Evolutionary conservation across 768 basidiomycete genomes (phyloP).

Genomic region (Russula lepida): DNA sequence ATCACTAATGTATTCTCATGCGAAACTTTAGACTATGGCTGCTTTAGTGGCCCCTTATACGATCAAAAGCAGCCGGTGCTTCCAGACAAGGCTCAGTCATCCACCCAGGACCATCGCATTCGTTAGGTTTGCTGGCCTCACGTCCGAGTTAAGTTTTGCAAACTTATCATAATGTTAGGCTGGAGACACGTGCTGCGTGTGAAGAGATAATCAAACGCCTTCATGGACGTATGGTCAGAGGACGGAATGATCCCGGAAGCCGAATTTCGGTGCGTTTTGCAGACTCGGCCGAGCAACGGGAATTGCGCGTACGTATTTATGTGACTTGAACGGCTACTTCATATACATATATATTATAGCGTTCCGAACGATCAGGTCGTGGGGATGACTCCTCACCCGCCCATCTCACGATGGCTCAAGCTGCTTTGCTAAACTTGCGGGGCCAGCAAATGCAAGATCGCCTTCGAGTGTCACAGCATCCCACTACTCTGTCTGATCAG

Average conservation of each 20-base stretch:
- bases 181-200: constrained; percentile 63
- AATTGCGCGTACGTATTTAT: constrained; percentile 50
- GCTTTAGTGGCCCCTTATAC: constrained; percentile 61
- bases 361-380: constrained; percentile 49
- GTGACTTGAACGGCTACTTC: background rate
- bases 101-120: constrained; percentile 78
- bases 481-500: constrained; percentile 22
- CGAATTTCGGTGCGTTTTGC: constrained; percentile 75
- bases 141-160: background rate
- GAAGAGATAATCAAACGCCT: constrained; percentile 71
- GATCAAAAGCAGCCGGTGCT: constrained; percentile 71
- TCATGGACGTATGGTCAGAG: constrained; percentile 73
- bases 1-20: background rate
- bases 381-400: constrained; percentile 58
- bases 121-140: constrained; percentile 46
- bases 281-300: constrained; percentile 69
- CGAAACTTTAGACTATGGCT: constrained; percentile 41
- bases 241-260: constrained; percentile 69
- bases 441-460: constrained; percentile 45
- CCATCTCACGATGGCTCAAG: constrained; percentile 69
- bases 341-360: constrained; percentile 31
- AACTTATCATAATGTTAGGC: constrained; percentile 31
- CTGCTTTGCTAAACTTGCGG: constrained; percentile 64
- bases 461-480: constrained; percentile 12
- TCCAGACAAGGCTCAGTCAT: constrained; percentile 67